Evolutionary conservation across 176 grass and related monocot genomes (phyloP), one percentile per base, ranked within the genome.

Genomic region (Lolium rigidum): DNA sequence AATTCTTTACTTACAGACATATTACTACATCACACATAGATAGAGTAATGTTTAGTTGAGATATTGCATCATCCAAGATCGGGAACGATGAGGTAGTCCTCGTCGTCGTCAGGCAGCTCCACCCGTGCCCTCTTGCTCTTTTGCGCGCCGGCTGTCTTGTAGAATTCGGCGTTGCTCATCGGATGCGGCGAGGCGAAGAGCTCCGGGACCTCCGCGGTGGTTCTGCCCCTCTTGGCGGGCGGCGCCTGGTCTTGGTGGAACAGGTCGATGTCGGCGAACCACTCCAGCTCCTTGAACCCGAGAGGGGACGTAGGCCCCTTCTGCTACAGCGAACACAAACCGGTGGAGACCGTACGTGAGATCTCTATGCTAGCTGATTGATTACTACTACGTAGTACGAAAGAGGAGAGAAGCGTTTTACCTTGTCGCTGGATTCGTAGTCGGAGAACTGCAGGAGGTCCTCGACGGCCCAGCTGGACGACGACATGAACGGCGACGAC

Each of bases 371-470:
- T 44, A 4, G 12, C 14, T 76, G 26, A 15, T 55, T 43, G 37
- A 5, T 13, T 20, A 61, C 26, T 28, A 28, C 1, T 2, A 28
- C 1, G 21, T 35, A 35, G 28, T 2, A 31, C 28, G 28, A 31
- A 31, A 31, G 28, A 31, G 28, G 28, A 35, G 18, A 18, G 10
- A 61, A 10, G 58, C 2, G 18, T 68, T 1, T 93, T 86, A 88
- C 97, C 92, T 95, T 98, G 84, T 92, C 82, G 20, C 38, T 82
- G 71, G 87, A 90, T 25, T 99, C 97, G 49, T 96, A 94, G 74
- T 99, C 97, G 0, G 94, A 94, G 4, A 99, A 85, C 79, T 93
- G 90, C 52, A 99, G 89, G 64, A 99, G 91, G 25, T 99, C 94
- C 39, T 96, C 94, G 31, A 94, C 92, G 38, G 92, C 92, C 97